Evolutionary conservation across 2,329 filamentous ascomycete genomes (phyloP).

Genomic region (Penicillium hordei): DNA sequence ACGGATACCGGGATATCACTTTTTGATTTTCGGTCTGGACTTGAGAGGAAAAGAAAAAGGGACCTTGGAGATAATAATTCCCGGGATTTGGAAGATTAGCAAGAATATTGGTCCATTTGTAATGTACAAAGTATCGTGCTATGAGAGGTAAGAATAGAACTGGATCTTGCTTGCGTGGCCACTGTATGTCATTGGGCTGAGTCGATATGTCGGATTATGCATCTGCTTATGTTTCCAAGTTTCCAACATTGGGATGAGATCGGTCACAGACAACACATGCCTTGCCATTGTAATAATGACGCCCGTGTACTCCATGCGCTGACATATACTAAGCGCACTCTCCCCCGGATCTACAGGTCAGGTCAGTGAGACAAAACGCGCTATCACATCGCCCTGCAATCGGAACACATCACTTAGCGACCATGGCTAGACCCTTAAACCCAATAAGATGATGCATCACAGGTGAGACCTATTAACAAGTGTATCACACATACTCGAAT

Average conservation of each 20-base stretch:
- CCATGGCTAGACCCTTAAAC: constrained; percentile 11
- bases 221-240: not conserved
- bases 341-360: constrained; percentile 19
- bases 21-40: constrained; percentile 5
- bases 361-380: constrained; percentile 10
- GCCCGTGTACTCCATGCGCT: constrained; percentile 2
- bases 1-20: not conserved
- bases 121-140: constrained; percentile 1
- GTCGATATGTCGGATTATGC: constrained; percentile 22
- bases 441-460: constrained; percentile 25
- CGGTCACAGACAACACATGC: constrained; percentile 14
- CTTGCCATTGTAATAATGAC: not conserved
- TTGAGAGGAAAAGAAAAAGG: not conserved
- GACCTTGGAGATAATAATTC: not conserved
- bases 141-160: constrained; percentile 12
- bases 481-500: not conserved
- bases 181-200: constrained; percentile 8
- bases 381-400: constrained; percentile 27
- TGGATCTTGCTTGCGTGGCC: constrained; percentile 22
- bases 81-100: not conserved
- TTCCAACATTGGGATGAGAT: constrained; percentile 8
- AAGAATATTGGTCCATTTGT: not conserved
- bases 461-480: constrained; percentile 7
- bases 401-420: constrained; percentile 27
- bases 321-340: constrained; percentile 1